These are phyloP conservation scores for Kandelia obovata DNA, from an alignment of 345 rosid genomes.

Conservation along the genomic window DNA sequence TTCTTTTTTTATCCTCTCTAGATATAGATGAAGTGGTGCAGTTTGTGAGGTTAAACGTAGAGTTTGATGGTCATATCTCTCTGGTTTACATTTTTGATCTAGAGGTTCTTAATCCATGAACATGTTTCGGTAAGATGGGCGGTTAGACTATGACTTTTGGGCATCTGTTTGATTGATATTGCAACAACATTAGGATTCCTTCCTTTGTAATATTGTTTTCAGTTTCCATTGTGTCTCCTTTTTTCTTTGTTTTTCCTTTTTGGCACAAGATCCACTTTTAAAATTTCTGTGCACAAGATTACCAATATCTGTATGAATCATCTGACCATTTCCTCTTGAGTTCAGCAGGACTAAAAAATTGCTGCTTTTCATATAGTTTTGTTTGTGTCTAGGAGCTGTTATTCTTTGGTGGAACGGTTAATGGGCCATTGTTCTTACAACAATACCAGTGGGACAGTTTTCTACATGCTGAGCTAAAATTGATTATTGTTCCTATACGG, in stretches of 20 bases:
- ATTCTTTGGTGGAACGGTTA: neutral
- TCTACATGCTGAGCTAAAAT: no score
- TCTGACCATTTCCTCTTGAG: neutral
- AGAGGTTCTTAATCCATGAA: conserved; percentile 15
- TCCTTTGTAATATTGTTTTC: neutral
- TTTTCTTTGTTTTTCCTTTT: neutral
- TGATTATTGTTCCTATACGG: no score
- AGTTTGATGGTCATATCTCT: conserved; percentile 27
- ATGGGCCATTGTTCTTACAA: neutral
- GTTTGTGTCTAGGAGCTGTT: neutral
- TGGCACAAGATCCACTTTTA: no score
- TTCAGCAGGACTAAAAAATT: neutral
- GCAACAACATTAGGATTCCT: neutral
- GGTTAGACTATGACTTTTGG: neutral
- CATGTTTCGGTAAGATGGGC: conserved; percentile 4
- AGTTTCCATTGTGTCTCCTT: no score
- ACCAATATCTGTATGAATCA: no score
- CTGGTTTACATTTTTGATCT: conserved; percentile 20
- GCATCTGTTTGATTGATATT: conserved; percentile 4
- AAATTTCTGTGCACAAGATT: no score
- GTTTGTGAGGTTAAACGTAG: conserved; percentile 40
- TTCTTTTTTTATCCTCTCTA: conserved; percentile 32
- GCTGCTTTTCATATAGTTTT: neutral
- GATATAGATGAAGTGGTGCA: conserved; percentile 39
- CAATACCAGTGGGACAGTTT: neutral